Percentiles rank a stretch among this genome's conserved stretches.
Conservation (phyloP, 306 rosid species). For the Myrica gale region DNA sequence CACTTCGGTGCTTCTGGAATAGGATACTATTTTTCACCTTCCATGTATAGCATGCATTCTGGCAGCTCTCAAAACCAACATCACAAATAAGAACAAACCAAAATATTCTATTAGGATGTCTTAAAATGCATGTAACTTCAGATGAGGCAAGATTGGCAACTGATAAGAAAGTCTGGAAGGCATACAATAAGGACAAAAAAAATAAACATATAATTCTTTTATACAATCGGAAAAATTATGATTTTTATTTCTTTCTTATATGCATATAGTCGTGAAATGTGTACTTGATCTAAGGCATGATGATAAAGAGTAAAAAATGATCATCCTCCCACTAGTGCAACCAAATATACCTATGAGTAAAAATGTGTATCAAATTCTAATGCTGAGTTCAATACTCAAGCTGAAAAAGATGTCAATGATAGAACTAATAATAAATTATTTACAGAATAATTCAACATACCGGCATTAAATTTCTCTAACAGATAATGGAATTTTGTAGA, state of each 20-base stretch:
- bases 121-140: background rate
- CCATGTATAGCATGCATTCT: background rate
- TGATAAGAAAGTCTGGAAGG: background rate
- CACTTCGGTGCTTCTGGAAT: slow-evolving; percentile 12
- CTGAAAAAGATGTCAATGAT: background rate
- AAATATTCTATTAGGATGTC: background rate
- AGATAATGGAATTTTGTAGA: too few species aligned
- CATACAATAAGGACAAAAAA: background rate
- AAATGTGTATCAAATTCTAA: background rate
- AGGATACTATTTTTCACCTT: background rate
- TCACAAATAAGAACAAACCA: background rate
- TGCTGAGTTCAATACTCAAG: background rate
- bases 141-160: background rate
- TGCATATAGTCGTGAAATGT: background rate
- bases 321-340: too few species aligned
- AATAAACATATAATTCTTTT: too few species aligned
- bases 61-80: background rate
- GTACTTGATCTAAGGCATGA: too few species aligned
- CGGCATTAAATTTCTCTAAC: background rate
- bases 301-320: background rate
- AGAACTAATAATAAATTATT: too few species aligned
- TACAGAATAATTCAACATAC: background rate
- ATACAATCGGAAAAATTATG: too few species aligned
- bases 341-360: background rate
- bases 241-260: too few species aligned